These are phyloP conservation scores for Leccinum rimulosum DNA, from an alignment of 768 basidiomycete species.

Conservation along the genomic window DNA sequence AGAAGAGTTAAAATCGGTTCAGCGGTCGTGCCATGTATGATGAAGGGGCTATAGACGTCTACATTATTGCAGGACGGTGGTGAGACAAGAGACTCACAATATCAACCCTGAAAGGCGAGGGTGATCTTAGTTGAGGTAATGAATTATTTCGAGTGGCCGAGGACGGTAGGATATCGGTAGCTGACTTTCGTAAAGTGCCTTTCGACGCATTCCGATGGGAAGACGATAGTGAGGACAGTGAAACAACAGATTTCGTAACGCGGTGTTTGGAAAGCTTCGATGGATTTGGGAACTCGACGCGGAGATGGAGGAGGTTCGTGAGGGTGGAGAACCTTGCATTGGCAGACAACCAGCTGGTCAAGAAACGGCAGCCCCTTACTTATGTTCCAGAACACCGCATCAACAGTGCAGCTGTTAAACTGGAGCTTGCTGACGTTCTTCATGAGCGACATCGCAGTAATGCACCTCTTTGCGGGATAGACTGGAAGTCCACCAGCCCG, in stretches of 20 bases:
- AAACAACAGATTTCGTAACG: background rate
- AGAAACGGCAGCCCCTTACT: too few relatives aligned
- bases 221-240: slow-evolving; percentile 1
- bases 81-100: slow-evolving; percentile 19
- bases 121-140: slow-evolving; percentile 22
- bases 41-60: slow-evolving; percentile 27
- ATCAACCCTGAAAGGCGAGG: slow-evolving; percentile 27
- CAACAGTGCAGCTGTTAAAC: too few relatives aligned
- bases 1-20: slow-evolving; percentile 15
- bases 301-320: too few relatives aligned
- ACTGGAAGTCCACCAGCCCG: too few relatives aligned
- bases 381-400: too few relatives aligned
- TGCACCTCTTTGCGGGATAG: too few relatives aligned
- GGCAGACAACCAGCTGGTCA: too few relatives aligned
- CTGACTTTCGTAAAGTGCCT: slow-evolving; percentile 7
- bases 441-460: too few relatives aligned
- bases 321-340: too few relatives aligned
- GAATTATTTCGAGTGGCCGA: slow-evolving; percentile 3
- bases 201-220: background rate
- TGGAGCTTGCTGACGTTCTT: too few relatives aligned
- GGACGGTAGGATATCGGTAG: background rate
- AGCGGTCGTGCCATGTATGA: slow-evolving; percentile 30
- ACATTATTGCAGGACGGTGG: background rate
- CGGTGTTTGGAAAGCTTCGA: slow-evolving; percentile 12
- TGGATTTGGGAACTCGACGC: background rate